phyloP scores from a whole-genome alignment of 139 green algal genomes.

The Tetradesmus lagerheimii region DNA sequence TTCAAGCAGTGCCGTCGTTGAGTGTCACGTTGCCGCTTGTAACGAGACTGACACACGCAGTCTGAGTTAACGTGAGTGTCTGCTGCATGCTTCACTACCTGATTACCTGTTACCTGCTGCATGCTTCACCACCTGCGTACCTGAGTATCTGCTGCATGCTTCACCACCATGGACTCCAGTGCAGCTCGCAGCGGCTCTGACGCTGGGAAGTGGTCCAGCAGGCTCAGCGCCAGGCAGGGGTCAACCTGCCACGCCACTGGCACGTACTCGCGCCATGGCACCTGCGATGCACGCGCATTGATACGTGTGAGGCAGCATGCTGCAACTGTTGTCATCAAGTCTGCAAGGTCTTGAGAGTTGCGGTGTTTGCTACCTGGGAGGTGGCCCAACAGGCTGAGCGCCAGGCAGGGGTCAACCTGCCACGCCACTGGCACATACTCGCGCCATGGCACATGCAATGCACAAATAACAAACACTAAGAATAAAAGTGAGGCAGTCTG shows the following conservation, averaged over 20 bases:
- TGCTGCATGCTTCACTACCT: background rate
- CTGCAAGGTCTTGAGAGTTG: no score
- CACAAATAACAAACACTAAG: no score
- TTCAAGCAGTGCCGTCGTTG: background rate
- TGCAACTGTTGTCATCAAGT: no score
- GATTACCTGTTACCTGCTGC: constrained; percentile 38
- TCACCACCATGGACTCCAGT: constrained; percentile 64
- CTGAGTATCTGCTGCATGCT: constrained; percentile 49
- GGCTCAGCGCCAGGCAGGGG: constrained; percentile 64
- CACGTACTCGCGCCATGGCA: constrained; percentile 47
- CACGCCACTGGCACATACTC: constrained; percentile 53
- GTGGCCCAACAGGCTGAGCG: constrained; percentile 58
- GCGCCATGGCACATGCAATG: background rate
- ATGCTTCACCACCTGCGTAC: constrained; percentile 58
- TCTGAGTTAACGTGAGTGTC: no score
- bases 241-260: constrained; percentile 71
- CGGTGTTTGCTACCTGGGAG: no score
- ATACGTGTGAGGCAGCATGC: no score
- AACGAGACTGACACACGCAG: no score
- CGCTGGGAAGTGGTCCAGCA: constrained; percentile 61
- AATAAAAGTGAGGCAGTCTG: no score
- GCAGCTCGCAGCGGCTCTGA: background rate
- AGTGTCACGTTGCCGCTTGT: no score
- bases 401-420: constrained; percentile 71
- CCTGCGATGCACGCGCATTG: no score